These are phyloP conservation scores for Pilobolus umbonatus DNA, from an alignment of 192 early-diverging fungal species.

Conservation along the genomic window DNA sequence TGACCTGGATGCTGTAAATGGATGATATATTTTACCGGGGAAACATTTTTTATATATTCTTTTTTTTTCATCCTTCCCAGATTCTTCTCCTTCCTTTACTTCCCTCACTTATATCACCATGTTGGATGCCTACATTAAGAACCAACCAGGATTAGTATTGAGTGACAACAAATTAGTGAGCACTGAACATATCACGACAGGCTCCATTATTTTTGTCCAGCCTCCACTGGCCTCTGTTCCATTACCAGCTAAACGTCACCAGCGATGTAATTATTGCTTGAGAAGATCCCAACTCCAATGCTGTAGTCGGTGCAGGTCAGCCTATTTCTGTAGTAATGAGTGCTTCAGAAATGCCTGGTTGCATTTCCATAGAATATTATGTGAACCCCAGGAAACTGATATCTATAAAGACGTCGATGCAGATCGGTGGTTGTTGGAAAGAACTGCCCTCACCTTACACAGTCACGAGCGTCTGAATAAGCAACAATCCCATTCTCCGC, in stretches of 20 bases:
- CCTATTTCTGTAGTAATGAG: constrained; percentile 31
- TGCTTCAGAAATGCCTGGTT: constrained; percentile 34
- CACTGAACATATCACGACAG: neutral
- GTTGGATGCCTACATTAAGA: constrained; percentile 14
- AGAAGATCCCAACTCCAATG: constrained; percentile 23
- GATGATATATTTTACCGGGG: neutral
- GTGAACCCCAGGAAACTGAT: constrained; percentile 21
- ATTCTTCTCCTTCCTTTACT: neutral
- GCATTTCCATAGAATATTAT: constrained; percentile 18
- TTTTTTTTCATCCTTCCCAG: constrained; percentile 6
- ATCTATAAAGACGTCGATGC: constrained; percentile 22
- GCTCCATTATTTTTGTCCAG: constrained; percentile 3
- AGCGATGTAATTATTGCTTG: constrained; percentile 29
- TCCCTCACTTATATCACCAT: neutral
- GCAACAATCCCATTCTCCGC: constrained; percentile 29
- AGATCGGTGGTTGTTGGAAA: constrained; percentile 23
- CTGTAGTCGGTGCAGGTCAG: constrained; percentile 27
- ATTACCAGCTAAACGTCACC: constrained; percentile 25
- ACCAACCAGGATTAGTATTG: neutral
- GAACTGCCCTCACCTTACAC: constrained; percentile 21
- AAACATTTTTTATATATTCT: neutral
- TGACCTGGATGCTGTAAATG: no score
- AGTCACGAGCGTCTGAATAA: constrained; percentile 32
- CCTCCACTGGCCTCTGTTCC: constrained; percentile 22
- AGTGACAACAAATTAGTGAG: neutral